Base-by-base conservation (phyloP, 2,329 filamentous ascomycete species). In the Aspergillus sp. region DNA sequence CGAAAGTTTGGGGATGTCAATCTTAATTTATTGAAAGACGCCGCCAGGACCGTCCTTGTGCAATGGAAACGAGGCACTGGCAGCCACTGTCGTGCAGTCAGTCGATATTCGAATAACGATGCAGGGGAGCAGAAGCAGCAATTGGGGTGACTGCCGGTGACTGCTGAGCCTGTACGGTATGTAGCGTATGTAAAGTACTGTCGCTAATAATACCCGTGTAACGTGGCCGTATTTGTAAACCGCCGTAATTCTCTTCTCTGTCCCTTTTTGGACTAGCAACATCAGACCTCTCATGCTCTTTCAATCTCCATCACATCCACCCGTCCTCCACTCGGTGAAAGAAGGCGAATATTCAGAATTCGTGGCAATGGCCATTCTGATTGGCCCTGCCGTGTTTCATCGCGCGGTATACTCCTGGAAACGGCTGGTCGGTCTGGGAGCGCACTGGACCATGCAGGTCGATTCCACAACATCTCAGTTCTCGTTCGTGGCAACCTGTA, bases 381-480 rank as follows among this genome's bases (percentile, higher is more conserved):
- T 3, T 8, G n/a, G 44, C 15, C 50, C 50, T 25, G 33, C 27
- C 6, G 12, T 46, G 46, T 54, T 50, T 45, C 45, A 33, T 17
- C 45, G 53, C 53, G 17, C 12, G 35, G 21, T 41, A 44, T 14
- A n/a, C 52, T 55, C 44, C 6, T 11, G 9, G 8, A 31, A 31
- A 31, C 27, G 3, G 27, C 21, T 37, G 11, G 25, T 23, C 25
- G 21, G 41, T 17, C 27, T 23, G 48, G 25, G 15, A 33, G 41
- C 19, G 41, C 43, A 57, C 49, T 46, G 15, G 37, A 23, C 39
- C 44, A 50, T 57, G 50, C 56, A 57, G 56, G 41, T 50, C 54
- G 56, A 54, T 53, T 50, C 50, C 56, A 54, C 56, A 45, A 39
- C 56, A 55, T 50, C 49, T 25, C 37, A 54, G 45, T 58, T 50